A percentile compares a stretch with the other conserved stretches of the same genome.
These are phyloP conservation scores for Pinguiococcus pyrenoidosus DNA, from an alignment of 108 stramenopile species.

Conservation along the genomic window DNA sequence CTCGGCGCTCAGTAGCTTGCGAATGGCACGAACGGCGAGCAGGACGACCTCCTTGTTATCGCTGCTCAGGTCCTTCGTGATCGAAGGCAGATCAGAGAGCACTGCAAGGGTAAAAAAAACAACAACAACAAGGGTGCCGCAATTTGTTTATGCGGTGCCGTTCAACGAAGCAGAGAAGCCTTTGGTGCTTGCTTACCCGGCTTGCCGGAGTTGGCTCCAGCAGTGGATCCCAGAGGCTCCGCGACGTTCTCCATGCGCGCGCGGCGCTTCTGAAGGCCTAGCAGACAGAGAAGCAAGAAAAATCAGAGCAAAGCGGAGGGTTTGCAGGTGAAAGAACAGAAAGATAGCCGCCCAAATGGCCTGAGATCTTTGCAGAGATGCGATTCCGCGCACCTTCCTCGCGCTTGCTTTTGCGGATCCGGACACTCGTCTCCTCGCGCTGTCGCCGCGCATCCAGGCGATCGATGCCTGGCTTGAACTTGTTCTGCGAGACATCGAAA, in stretches of 20 bases:
- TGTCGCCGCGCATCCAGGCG: too few relatives aligned
- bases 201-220: too few relatives aligned
- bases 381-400: too few relatives aligned
- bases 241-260: background rate
- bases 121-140: background rate
- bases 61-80: conserved; percentile 3
- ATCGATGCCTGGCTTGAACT: too few relatives aligned
- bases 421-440: background rate
- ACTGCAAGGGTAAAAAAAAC: background rate
- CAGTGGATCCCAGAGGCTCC: background rate
- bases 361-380: too few relatives aligned
- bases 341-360: too few relatives aligned
- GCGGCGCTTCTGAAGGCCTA: background rate
- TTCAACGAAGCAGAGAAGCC: background rate
- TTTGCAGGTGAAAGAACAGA: too few relatives aligned
- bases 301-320: too few relatives aligned
- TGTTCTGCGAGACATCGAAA: too few relatives aligned
- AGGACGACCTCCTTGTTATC: conserved; percentile 23
- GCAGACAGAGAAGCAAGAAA: too few relatives aligned
- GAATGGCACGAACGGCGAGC: conserved; percentile 47
- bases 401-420: background rate
- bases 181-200: too few relatives aligned
- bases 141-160: background rate
- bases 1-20: conserved; percentile 65
- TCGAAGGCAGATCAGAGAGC: background rate